These are phyloP conservation scores for Aspergillus melleus DNA, from an alignment of 2,329 filamentous ascomycete species.

Conservation along the genomic window DNA sequence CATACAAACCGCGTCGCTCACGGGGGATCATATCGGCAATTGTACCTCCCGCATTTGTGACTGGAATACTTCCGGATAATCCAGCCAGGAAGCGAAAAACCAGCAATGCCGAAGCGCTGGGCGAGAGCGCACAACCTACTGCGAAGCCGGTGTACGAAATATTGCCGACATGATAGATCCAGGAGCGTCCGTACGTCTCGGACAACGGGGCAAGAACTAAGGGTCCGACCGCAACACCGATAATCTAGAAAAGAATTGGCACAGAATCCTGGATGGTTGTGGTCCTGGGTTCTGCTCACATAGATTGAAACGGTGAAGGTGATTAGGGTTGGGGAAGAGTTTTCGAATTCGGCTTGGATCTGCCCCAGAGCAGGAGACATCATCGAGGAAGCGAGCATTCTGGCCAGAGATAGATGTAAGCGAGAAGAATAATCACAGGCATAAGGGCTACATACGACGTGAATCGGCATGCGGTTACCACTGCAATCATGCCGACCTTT, in stretches of 20 bases:
- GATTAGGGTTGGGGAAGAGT: background rate
- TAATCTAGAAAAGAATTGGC: background rate
- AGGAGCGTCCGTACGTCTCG: background rate
- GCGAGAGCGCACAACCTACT: background rate
- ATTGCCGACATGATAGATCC: background rate
- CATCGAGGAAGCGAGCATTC: background rate
- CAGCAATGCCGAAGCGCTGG: background rate
- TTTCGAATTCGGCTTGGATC: background rate
- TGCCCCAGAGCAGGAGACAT: background rate
- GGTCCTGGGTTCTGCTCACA: background rate
- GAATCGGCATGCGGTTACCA: background rate
- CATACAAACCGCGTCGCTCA: background rate
- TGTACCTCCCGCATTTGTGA: background rate
- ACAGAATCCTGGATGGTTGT: background rate
- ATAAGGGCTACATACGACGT: background rate
- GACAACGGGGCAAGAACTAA: background rate
- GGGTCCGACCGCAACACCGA: background rate
- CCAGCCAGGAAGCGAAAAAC: background rate
- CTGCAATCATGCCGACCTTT: background rate
- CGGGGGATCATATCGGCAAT: background rate
- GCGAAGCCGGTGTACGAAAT: background rate
- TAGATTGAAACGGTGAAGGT: background rate
- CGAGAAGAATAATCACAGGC: background rate
- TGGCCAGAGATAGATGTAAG: background rate
- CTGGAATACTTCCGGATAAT: background rate